Evolutionary conservation across 768 basidiomycete genomes (phyloP).

Genomic region (Trametes meyenii): DNA sequence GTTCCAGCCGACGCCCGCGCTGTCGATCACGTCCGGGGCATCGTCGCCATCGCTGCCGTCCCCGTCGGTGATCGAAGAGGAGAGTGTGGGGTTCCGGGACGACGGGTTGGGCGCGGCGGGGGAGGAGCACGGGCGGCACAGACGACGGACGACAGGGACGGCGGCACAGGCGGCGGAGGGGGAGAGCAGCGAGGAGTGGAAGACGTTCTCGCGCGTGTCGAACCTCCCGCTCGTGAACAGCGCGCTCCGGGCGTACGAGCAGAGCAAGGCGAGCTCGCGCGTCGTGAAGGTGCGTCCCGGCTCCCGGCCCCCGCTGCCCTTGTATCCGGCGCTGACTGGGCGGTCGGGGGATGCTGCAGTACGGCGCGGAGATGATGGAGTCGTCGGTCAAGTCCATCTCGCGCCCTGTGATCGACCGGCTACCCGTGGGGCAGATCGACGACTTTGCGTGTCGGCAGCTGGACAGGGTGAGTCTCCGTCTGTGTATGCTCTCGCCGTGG

Average conservation of each 20-base stretch:
- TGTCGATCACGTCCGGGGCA: slow-evolving; percentile 36
- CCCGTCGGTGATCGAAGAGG: slow-evolving; percentile 27
- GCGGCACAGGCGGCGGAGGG: slow-evolving; percentile 7
- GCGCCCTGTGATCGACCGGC: slow-evolving; percentile 76
- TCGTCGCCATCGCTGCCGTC: slow-evolving; percentile 37
- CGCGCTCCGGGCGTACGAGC: slow-evolving; percentile 76
- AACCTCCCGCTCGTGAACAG: slow-evolving; percentile 72
- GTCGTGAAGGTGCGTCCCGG: slow-evolving; percentile 72
- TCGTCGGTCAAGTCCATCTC: slow-evolving; percentile 81
- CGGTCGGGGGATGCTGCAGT: slow-evolving; percentile 45
- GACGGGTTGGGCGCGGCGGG: not conserved
- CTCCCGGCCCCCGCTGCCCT: not conserved
- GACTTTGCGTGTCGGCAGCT: slow-evolving; percentile 89
- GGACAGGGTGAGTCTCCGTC: slow-evolving; percentile 61
- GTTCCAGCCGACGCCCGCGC: slow-evolving; percentile 40
- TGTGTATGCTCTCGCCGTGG: not conserved
- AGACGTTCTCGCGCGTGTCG: slow-evolving; percentile 62
- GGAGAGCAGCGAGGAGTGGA: slow-evolving; percentile 29
- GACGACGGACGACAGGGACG: not conserved
- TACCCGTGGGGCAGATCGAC: slow-evolving; percentile 78
- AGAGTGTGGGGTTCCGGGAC: slow-evolving; percentile 4
- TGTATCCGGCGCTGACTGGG: not conserved
- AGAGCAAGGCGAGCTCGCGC: slow-evolving; percentile 79
- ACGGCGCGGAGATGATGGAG: slow-evolving; percentile 87
- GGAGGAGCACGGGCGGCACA: not conserved